Evolutionary conservation across 176 grass and related monocot genomes (phyloP), one percentile per base, ranked within the genome.

Genomic region (Leersia perrieri): DNA sequence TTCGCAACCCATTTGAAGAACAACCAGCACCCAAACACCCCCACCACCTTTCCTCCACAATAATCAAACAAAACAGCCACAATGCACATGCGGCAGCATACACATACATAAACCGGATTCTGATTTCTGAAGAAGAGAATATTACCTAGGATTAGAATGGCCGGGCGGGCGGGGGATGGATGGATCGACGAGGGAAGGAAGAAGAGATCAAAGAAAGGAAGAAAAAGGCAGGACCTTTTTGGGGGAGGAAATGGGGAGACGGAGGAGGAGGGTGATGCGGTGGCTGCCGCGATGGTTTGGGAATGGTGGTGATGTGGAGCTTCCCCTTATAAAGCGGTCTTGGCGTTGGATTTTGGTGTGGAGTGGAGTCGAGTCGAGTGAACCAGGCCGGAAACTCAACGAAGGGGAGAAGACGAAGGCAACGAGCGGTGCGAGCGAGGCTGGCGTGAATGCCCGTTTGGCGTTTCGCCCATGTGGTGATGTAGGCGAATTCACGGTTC

Each of bases 301-400:
- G 65, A 11, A 69, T 27, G 82, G 76, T 60, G 79, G 79, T 66
- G 79, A 77, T 71, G 85, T 77, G 85, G 79, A 44, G 78, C 39
- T 15, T 33, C 6, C 3, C 70, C 73, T 41, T 88, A 88, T 83
- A 82, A 82, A 72, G 79, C 79, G 85, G 78, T n/a, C n/a, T n/a
- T n/a, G n/a, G n/a, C n/a, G n/a, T n/a, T n/a, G n/a, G n/a, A n/a
- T n/a, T n/a, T n/a, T n/a, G n/a, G n/a, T n/a, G n/a, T 29, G 1
- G 58, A 62, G 11, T 20, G 71, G 60, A 64, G 8, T 82, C 49
- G 85, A 61, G 49, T 34, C 27, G 58, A 18, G 49, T 44, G 5
- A 26, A 63, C 7, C 20, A 60, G 51, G 42, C 20, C 49, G 23
- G 27, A 10, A 23, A 6, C 51, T 53, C 18, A 44, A 58, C 33